Evolutionary conservation across 2,329 filamentous ascomycete genomes (phyloP).

Genomic region (Cercospora sp.): DNA sequence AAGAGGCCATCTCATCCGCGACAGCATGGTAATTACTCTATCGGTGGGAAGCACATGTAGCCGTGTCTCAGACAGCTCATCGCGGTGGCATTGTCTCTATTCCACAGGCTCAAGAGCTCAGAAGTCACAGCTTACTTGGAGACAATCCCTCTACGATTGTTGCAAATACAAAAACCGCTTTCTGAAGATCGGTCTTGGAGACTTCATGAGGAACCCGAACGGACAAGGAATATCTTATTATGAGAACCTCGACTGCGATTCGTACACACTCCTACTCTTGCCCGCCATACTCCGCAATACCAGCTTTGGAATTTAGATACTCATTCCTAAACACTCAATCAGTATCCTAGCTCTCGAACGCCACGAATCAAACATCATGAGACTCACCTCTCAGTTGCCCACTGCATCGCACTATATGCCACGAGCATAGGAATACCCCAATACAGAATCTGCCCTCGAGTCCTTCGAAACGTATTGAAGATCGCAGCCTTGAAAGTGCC

Average conservation of each 20-base stretch:
- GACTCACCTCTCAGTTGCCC: slow-evolving; percentile 81
- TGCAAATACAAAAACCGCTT: too few relatives aligned
- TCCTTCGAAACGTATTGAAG: slow-evolving; percentile 93
- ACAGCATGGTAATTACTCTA: not conserved
- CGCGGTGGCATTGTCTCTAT: too few relatives aligned
- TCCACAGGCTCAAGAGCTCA: too few relatives aligned
- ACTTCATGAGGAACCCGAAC: too few relatives aligned
- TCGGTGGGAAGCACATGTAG: too few relatives aligned
- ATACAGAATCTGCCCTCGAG: slow-evolving; percentile 83
- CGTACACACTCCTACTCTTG: slow-evolving; percentile 23
- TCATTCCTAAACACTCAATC: slow-evolving; percentile 60
- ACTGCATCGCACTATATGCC: slow-evolving; percentile 81
- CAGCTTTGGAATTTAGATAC: slow-evolving; percentile 77
- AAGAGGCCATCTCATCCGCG: not conserved
- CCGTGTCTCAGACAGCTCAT: too few relatives aligned
- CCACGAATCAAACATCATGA: not conserved
- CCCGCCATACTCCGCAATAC: slow-evolving; percentile 57
- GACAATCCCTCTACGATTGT: too few relatives aligned
- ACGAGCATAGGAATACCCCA: slow-evolving; percentile 74
- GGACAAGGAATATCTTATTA: too few relatives aligned
- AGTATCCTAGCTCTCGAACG: not conserved
- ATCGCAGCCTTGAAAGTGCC: slow-evolving; percentile 75
- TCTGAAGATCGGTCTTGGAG: too few relatives aligned
- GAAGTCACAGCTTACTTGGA: too few relatives aligned
- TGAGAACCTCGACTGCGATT: too few relatives aligned